Base-by-base conservation (phyloP, 108 stramenopile species). In the Parietichytrium sp. region DNA sequence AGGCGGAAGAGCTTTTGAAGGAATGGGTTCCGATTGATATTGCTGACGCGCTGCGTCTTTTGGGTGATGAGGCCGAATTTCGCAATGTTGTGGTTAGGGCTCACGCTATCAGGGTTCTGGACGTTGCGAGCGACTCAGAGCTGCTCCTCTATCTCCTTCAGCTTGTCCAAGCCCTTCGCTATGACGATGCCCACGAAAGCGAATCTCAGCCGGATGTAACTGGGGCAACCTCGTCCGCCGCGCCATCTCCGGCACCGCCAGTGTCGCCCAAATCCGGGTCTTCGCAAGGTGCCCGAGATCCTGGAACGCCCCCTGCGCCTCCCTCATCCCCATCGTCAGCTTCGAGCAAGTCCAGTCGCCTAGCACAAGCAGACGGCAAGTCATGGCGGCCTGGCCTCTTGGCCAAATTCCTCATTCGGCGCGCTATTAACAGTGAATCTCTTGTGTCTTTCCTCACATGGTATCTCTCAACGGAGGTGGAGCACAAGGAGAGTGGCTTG, bases 1-100 rank as follows among this genome's bases (percentile, higher is more conserved):
- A 96, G 89, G 95, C 96, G 2, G 93, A 91, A 1, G 96, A 94
- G 49, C 85, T 99, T 33, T 81, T 99, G 61, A 93, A 94, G 80
- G 93, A 94, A 72, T 99, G 98, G 98, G 93, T 95, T 61, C 94
- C 94, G 1, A 96, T 98, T 54, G 95, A 96, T 54, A 93, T 95
- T 3, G 93, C 96, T 4, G 98, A 99, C 86, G 97, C 97, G 2
- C 84, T 99, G 82, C 96, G 96, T 85, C 87, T 99, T 29, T 84
- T 99, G 47, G 96, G 96, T 15, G 92, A 93, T 52, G 93, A 96
- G 83, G 92, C 94, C 15, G 93, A 94, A 26, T 97, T 93, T 54
- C 86, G 92, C 89, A 84, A 94, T 91, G 29, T 91, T 90, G 72
- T 87, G 91, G 92, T 99, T 45, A 91, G 98, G 4, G 88, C 90